Evolutionary conservation across 2,329 filamentous ascomycete species (phyloP).

Genomic region (Claviceps purpurea): DNA sequence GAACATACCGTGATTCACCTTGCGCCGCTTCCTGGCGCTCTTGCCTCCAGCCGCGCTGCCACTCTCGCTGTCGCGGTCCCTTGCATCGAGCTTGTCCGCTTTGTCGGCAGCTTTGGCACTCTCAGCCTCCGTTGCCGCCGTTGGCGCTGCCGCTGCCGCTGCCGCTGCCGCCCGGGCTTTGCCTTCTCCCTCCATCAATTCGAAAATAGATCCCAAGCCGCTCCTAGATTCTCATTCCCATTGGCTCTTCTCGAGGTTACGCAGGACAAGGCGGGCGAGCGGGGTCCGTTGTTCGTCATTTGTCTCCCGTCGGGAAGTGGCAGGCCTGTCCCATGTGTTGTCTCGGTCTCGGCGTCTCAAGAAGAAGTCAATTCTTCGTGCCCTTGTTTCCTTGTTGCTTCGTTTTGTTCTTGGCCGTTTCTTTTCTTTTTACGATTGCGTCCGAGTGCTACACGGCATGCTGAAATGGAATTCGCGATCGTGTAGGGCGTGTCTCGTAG

Average conservation of each 20-base stretch:
- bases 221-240: slow-evolving; percentile 15
- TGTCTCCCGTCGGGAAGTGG: slow-evolving; percentile 16
- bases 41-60: slow-evolving; percentile 16
- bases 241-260: slow-evolving; percentile 17
- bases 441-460: slow-evolving; percentile 4
- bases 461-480: not conserved
- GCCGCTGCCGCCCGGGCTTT: slow-evolving; percentile 11
- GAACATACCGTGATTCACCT: slow-evolving; percentile 73
- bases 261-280: slow-evolving; percentile 14
- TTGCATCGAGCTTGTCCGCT: slow-evolving; percentile 7
- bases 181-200: slow-evolving; percentile 18
- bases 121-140: slow-evolving; percentile 2
- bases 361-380: too few species aligned
- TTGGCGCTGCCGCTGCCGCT: not conserved
- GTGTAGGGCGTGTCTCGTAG: not conserved
- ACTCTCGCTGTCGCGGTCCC: not conserved
- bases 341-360: not conserved
- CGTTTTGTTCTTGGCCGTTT: too few species aligned
- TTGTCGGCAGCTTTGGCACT: slow-evolving; percentile 15
- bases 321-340: slow-evolving; percentile 8
- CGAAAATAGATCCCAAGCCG: slow-evolving; percentile 14
- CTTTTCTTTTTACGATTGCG: not conserved
- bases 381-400: too few species aligned
- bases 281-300: slow-evolving; percentile 14
- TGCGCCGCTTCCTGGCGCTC: slow-evolving; percentile 73